Conservation (phyloP, 2,329 filamentous ascomycete species). For the Blastomyces emzantsi region DNA sequence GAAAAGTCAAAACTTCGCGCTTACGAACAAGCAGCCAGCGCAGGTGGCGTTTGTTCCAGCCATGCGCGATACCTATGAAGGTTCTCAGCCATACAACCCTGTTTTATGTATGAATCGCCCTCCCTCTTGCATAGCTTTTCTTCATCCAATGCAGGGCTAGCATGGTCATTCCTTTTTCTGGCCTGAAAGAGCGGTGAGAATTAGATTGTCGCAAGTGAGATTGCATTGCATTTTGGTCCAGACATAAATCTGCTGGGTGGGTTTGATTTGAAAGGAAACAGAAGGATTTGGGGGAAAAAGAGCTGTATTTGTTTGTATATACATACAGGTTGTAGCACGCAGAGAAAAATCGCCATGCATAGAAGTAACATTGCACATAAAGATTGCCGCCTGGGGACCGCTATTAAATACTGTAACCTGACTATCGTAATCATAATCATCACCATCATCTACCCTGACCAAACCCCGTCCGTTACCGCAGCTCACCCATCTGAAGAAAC, state of each 20-base stretch:
- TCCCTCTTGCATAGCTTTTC: neutral
- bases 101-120: neutral
- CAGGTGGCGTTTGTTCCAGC: neutral
- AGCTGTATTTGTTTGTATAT: neutral
- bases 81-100: neutral
- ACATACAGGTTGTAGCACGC: neutral
- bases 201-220: neutral
- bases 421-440: neutral
- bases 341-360: neutral
- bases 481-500: slow-evolving; percentile 36
- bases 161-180: no score
- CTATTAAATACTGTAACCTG: neutral
- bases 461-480: neutral
- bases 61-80: neutral
- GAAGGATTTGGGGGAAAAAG: neutral
- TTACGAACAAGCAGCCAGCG: neutral
- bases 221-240: neutral
- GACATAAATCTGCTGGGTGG: neutral
- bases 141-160: neutral
- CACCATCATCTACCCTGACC: neutral
- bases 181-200: slow-evolving; percentile 7
- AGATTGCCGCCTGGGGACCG: neutral
- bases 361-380: no score
- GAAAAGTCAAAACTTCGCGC: neutral
- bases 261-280: neutral